A percentile compares a stretch with the other conserved stretches of the same genome.
phyloP scores from a whole-genome alignment of 495 filamentous ascomycete genomes.

The Annulohypoxylon moriforme region DNA sequence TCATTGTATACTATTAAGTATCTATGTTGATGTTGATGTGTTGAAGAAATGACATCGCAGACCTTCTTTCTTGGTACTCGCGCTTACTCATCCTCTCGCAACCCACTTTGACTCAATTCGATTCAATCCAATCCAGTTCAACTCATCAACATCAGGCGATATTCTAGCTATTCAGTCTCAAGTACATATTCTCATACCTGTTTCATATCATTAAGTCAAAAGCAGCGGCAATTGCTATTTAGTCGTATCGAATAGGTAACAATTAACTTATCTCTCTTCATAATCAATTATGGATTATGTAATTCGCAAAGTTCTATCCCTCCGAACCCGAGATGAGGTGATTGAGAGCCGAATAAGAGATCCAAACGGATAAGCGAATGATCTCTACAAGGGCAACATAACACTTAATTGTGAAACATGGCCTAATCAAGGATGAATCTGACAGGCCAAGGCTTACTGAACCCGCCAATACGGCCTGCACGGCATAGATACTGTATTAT shows the following conservation, averaged over 20 bases:
- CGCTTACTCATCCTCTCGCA: not conserved
- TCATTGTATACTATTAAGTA: not conserved
- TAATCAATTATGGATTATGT: not conserved
- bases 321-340: slow-evolving; percentile 33
- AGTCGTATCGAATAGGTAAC: not conserved
- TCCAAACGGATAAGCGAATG: slow-evolving; percentile 20
- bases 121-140: not conserved
- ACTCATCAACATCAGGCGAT: not conserved
- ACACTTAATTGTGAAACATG: slow-evolving; percentile 5
- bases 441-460: slow-evolving; percentile 1
- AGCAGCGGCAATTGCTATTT: not conserved
- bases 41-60: not conserved
- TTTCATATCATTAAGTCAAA: not conserved
- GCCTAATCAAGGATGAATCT: not conserved
- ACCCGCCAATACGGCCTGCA: slow-evolving; percentile 3
- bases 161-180: not conserved
- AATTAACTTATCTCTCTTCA: not conserved
- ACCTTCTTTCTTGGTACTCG: not conserved
- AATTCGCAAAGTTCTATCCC: slow-evolving; percentile 15
- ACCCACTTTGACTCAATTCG: not conserved
- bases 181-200: not conserved
- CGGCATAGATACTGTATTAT: not conserved
- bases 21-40: no score
- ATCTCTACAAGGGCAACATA: not conserved
- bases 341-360: slow-evolving; percentile 15